phyloP scores from a whole-genome alignment of 441 rosid genomes.

The Bruguiera hainesii region DNA sequence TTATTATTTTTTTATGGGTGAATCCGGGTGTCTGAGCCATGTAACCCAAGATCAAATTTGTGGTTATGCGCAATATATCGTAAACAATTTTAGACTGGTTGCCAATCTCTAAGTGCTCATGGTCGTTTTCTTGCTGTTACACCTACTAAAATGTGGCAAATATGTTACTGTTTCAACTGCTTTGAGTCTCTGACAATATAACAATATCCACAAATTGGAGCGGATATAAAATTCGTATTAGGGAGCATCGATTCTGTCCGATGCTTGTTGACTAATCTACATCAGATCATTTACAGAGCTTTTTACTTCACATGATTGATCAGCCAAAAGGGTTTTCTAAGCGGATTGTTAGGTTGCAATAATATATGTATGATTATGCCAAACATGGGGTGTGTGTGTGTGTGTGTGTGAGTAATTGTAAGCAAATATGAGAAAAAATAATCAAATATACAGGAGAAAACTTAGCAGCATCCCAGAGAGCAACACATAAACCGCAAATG shows the following conservation, averaged over 20 bases:
- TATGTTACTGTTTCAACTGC: not conserved
- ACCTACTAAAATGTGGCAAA: not conserved
- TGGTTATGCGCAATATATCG: too few relatives aligned
- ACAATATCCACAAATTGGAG: not conserved
- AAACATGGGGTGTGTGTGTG: not conserved
- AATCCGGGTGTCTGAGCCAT: too few relatives aligned
- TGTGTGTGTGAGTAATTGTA: not conserved
- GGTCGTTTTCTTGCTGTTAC: too few relatives aligned
- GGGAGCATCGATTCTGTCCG: not conserved
- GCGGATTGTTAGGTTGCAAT: slow-evolving; percentile 75
- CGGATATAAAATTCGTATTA: not conserved
- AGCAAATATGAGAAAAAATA: not conserved
- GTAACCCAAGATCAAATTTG: too few relatives aligned
- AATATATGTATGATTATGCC: slow-evolving; percentile 46
- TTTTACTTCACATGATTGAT: slow-evolving; percentile 60
- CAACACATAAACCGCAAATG: slow-evolving; percentile 31
- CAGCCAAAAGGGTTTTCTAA: slow-evolving; percentile 37
- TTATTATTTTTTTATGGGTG: too few relatives aligned
- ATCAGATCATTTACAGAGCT: slow-evolving; percentile 29
- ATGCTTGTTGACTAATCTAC: slow-evolving; percentile 34
- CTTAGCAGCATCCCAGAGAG: slow-evolving; percentile 31
- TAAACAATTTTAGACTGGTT: too few relatives aligned
- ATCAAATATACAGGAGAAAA: slow-evolving; percentile 1
- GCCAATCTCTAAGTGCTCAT: too few relatives aligned
- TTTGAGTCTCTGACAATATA: not conserved